These are phyloP conservation scores for Perkinsela sp. DNA, from an alignment of 208 protist species.

Conservation along the genomic window DNA sequence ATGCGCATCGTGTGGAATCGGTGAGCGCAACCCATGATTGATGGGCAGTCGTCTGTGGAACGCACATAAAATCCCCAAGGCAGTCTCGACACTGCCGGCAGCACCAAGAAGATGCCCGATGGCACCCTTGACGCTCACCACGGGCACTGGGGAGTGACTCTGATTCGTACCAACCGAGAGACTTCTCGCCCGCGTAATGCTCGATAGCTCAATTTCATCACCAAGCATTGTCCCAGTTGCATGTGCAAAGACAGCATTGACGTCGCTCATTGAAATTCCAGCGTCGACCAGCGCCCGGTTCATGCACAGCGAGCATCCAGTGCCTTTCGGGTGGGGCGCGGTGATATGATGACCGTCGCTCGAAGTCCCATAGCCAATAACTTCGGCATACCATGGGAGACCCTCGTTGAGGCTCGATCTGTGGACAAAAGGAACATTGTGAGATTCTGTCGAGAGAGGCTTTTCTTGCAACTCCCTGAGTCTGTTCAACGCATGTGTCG, in stretches of 20 bases:
- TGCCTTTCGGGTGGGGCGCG: conserved; percentile 51
- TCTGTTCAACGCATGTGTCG: conserved; percentile 43
- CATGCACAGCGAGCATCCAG: conserved; percentile 55
- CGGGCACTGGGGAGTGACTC: background rate
- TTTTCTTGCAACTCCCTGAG: conserved; percentile 8
- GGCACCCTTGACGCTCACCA: conserved; percentile 55
- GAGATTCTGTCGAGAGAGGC: background rate
- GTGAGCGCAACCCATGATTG: conserved; percentile 51
- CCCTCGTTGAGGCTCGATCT: background rate
- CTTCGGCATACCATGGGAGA: conserved; percentile 31
- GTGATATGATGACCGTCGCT: conserved; percentile 82
- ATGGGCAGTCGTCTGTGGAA: conserved; percentile 36
- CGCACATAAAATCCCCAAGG: conserved; percentile 43
- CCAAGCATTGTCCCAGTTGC: conserved; percentile 82
- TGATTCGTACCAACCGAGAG: background rate
- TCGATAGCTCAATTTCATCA: conserved; percentile 57
- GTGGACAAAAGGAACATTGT: background rate
- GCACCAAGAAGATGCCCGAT: conserved; percentile 88
- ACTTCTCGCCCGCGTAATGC: conserved; percentile 10
- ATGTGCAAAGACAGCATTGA: conserved; percentile 88
- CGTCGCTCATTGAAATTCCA: conserved; percentile 9
- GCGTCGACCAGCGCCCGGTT: conserved; percentile 28
- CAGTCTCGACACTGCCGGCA: conserved; percentile 74
- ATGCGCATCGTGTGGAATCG: conserved; percentile 3
- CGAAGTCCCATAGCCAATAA: conserved; percentile 49